Conservation (phyloP, 2,329 filamentous ascomycete species). For the Gnomoniopsis smithogilvyi region DNA sequence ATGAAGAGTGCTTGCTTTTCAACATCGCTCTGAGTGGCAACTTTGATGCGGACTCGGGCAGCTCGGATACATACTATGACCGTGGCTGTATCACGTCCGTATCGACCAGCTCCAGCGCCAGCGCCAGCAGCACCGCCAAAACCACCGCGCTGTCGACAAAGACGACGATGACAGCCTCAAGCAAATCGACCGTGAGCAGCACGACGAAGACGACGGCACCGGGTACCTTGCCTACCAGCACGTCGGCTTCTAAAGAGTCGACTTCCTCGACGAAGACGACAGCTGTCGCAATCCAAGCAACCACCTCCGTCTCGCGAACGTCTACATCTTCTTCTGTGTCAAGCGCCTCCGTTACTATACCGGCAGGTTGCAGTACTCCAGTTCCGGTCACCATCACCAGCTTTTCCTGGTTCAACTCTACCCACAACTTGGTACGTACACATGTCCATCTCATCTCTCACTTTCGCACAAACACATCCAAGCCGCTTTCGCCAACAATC, state of each 20-base stretch:
- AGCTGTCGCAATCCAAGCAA: too few relatives aligned
- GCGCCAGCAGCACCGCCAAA: not conserved
- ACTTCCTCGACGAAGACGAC: not conserved
- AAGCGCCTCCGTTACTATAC: not conserved
- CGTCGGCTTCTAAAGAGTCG: not conserved
- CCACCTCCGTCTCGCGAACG: not conserved
- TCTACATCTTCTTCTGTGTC: not conserved
- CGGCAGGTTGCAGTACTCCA: not conserved
- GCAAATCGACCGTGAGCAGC: not conserved
- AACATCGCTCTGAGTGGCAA: slow-evolving; percentile 6
- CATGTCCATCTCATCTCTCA: not conserved
- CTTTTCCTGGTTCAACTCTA: slow-evolving; percentile 14
- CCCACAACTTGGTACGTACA: slow-evolving; percentile 4
- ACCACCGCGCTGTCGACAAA: not conserved
- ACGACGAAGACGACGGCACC: not conserved
- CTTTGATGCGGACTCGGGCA: not conserved
- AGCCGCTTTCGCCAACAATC: not conserved
- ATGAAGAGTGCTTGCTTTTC: slow-evolving; percentile 6
- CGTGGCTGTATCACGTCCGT: not conserved
- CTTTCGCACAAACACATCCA: not conserved
- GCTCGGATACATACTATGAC: slow-evolving; percentile 4
- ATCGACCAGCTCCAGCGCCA: not conserved
- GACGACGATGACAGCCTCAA: too few relatives aligned
- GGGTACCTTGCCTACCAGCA: not conserved
- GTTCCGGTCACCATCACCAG: not conserved